phyloP scores from a whole-genome alignment of 805 yeast genomes.

The Yarrowia sp. region DNA sequence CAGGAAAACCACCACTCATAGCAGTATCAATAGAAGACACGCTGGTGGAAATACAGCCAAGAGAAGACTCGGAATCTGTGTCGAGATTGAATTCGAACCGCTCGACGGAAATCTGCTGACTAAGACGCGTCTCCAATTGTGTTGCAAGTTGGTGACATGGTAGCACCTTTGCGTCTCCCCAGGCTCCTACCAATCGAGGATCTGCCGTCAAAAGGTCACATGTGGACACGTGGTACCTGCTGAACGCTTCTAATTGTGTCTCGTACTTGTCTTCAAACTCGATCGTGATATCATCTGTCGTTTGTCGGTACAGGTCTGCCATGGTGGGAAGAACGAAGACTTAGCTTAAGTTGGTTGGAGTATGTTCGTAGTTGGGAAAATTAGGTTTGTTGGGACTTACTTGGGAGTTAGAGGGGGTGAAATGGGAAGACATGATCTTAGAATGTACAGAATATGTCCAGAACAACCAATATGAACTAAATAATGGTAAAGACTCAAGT shows the following conservation, averaged over 20 bases:
- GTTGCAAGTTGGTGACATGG: background rate
- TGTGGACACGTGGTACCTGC: background rate
- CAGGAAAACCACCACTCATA: conserved; percentile 55
- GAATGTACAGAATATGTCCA: too few species aligned
- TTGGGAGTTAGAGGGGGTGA: too few species aligned
- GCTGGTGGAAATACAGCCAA: conserved; percentile 46
- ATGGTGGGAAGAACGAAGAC: background rate
- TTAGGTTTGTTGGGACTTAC: too few species aligned
- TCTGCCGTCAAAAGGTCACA: background rate
- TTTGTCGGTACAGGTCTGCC: conserved; percentile 16
- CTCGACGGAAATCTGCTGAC: background rate
- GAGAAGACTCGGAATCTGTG: background rate
- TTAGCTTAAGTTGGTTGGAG: background rate
- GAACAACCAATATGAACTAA: too few species aligned
- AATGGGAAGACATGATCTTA: too few species aligned
- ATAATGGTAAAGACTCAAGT: too few species aligned
- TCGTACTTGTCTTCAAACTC: conserved; percentile 1
- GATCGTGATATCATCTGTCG: conserved; percentile 2
- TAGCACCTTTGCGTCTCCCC: conserved; percentile 3
- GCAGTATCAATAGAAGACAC: conserved; percentile 48
- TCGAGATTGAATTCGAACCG: background rate
- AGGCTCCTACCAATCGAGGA: background rate
- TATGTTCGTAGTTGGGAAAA: too few species aligned
- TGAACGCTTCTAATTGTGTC: conserved; percentile 1
- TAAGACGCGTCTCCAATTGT: background rate